Conservation (phyloP, 305 asterid species). For the Galium porrigens region DNA sequence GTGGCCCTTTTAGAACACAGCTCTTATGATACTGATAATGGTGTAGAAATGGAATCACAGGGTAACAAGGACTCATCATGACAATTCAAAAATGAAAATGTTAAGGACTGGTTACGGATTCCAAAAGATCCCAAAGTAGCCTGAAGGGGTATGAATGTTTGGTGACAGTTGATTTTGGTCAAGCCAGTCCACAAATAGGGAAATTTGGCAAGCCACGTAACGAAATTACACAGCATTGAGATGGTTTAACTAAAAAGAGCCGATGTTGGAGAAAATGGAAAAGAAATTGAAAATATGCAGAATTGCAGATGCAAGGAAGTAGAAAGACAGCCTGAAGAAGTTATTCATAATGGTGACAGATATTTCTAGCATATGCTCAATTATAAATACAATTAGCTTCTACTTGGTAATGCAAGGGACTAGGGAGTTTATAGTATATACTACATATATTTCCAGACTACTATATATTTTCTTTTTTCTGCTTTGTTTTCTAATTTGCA, state of each 20-base stretch:
- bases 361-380: not conserved
- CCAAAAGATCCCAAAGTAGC: not conserved
- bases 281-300: not conserved
- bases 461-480: not conserved
- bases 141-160: not conserved
- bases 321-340: not conserved
- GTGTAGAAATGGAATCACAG: not conserved
- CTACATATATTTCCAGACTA: not conserved
- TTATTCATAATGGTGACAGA: not conserved
- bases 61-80: not conserved
- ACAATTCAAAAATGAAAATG: not conserved
- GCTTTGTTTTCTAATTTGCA: not conserved
- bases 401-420: not conserved
- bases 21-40: not conserved
- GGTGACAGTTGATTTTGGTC: not conserved
- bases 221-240: not conserved
- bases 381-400: not conserved
- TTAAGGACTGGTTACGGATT: not conserved
- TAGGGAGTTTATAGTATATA: not conserved
- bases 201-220: too few species aligned
- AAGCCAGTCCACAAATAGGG: not conserved
- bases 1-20: too few species aligned
- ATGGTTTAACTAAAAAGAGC: not conserved
- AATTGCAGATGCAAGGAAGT: not conserved
- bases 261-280: not conserved